Base-by-base conservation (phyloP, 1,284 basidiomycete species). In the Mrakiaceae sp. region DNA sequence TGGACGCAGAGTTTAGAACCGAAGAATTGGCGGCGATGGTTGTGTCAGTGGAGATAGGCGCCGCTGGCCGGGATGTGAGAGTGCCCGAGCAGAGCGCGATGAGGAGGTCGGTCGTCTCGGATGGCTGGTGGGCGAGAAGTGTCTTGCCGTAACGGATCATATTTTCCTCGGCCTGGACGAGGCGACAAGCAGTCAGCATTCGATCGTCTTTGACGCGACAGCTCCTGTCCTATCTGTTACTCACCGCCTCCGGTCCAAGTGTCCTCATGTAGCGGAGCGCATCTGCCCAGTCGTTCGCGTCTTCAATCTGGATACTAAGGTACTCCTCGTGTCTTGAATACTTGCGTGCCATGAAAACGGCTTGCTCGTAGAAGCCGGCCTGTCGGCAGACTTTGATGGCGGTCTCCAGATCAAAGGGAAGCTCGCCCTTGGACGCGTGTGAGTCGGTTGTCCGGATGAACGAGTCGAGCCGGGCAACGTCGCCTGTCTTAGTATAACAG, bases 401-500 rank as follows among this genome's bases (percentile, higher is more conserved):
- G 0, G 95, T 98, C 66, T 95, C 93, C 47, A 99, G 81, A 72
- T 99, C 96, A 71, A 98, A 98, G 0, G 93, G 93, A 1, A 95
- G 81, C 71, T 90, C 90, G 58, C 84, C 82, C 8, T 75, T 74
- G 72, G 77, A 69, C 42, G 72, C 64, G 42, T 77, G 72, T 2
- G 87, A 84, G 72, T 91, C 88, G 1, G 88, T 86, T 5, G 65
- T 63, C 74, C 89, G 90, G 78, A 98, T 90, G 76, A 99, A 98
- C 63, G 81, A 84, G 71, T 98, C 92, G 1, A 98, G 83, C 9
- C 91, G 84, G 0, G 84, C 78, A 12, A 92, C 86, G 71, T 98
- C 94, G 67, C 92, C 92, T 14, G 96, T 85, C 74, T 98, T 98
- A 56, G 95, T 96, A 75, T 97, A 98, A 48, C 94, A 95, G 74